Base-by-base conservation (phyloP, 2,329 filamentous ascomycete species). In the Rhynchosporium agropyri region DNA sequence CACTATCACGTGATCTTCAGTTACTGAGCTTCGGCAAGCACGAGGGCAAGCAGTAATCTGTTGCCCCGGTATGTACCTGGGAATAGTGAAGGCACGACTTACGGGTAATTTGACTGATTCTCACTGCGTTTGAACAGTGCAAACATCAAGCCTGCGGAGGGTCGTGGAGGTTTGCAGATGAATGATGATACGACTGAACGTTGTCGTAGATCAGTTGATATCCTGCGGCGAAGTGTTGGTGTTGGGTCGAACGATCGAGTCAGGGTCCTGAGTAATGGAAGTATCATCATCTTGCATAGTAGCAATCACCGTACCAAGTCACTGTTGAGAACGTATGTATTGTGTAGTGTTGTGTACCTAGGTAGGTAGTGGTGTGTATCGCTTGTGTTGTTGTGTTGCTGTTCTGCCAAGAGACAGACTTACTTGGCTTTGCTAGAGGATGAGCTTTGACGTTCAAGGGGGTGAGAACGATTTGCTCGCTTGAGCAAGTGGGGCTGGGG, bases 51-150 rank as follows among this genome's bases (percentile, higher is more conserved):
- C 20, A 20, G 20, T 20, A 20, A 20, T 20, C 20, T 20, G 20
- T 20, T 20, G 20, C 20, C 20, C 20, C 20, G 20, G 20, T 20
- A 20, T 6, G 10, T 33, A 43, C 8, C 33, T 28, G 13, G 38
- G 31, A 40, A 40, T 46, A 31, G 31, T 65, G 20, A 1, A 20
- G 20, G 46, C 33, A 61, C 29, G 29, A 31, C 3, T 13, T 75
- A 88, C 84, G 75, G 80, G 68, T 89, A 89, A 0, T 85, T 86
- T 4, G 76, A 77, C 15, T 88, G 84, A 65, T 84, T 79, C 59
- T 77, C 78, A 69, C 86, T 88, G 13, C 87, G 80, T 50, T 80
- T 79, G 72, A 89, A 89, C 0, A 90, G 77, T 0, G 86, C 87
- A 5, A 89, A 83, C 43, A 77, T 76, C 1, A 80, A 76, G 36